These are phyloP conservation scores for Penicillium cinerascens DNA, from an alignment of 495 filamentous ascomycete genomes.

Conservation along the genomic window DNA sequence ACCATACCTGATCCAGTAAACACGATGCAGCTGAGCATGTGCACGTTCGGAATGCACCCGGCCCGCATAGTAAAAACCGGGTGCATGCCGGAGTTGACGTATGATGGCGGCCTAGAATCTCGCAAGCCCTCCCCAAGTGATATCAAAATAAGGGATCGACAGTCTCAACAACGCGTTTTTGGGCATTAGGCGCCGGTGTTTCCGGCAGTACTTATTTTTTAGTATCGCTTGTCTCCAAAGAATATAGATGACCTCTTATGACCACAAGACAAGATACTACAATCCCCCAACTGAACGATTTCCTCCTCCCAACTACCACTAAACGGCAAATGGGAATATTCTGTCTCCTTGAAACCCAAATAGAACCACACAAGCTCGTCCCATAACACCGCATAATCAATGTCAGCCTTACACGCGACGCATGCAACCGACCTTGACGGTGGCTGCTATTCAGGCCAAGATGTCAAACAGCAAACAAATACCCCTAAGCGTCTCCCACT, in stretches of 20 bases:
- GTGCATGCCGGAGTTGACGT: conserved; percentile 22
- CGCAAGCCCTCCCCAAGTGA: conserved; percentile 3
- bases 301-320: neutral
- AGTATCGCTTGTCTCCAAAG: neutral
- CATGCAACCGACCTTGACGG: neutral
- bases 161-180: neutral
- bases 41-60: conserved; percentile 16
- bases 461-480: neutral
- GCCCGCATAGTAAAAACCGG: conserved; percentile 1
- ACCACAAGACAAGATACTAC: neutral
- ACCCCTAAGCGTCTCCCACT: neutral
- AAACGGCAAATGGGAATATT: neutral
- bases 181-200: neutral
- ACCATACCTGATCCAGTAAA: neutral
- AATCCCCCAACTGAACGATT: neutral
- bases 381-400: neutral
- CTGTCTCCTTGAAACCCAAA: neutral
- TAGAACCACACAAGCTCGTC: neutral
- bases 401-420: neutral
- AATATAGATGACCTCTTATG: neutral
- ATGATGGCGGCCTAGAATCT: conserved; percentile 4
- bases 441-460: neutral
- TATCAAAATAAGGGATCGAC: neutral
- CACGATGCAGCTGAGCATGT: neutral
- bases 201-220: neutral